These are phyloP conservation scores for Lecanosticta acicola DNA, from an alignment of 2,329 filamentous ascomycete genomes.

Conservation along the genomic window DNA sequence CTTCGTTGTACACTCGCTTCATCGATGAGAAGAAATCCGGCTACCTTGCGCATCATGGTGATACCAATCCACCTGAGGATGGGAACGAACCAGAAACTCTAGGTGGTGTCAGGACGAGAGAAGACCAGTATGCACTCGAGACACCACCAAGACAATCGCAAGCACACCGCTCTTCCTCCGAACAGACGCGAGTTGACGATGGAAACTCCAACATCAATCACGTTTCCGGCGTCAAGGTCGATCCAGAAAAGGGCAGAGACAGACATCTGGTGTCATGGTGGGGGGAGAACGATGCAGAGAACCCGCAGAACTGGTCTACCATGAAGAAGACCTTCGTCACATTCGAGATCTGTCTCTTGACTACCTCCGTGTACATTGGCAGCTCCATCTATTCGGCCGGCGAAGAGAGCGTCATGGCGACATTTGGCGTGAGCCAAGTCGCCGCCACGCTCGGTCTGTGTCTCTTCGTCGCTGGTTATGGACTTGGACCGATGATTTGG, in stretches of 20 bases:
- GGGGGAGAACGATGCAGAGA: conserved; percentile 41
- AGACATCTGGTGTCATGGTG: conserved; percentile 49
- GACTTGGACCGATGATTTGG: conserved; percentile 44
- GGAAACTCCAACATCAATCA: conserved; percentile 30
- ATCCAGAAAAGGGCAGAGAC: conserved; percentile 50
- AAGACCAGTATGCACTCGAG: conserved; percentile 9
- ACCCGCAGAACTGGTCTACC: conserved; percentile 34
- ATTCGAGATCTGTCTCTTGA: conserved; percentile 44
- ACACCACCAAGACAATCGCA: conserved; percentile 7
- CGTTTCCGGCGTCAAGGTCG: conserved; percentile 40
- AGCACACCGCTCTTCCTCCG: conserved; percentile 16
- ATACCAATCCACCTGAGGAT: conserved; percentile 34
- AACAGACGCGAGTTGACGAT: conserved; percentile 19
- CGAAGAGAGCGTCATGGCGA: conserved; percentile 35
- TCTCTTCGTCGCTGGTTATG: conserved; percentile 48
- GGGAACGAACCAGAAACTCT: conserved; percentile 23
- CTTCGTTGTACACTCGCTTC: conserved; percentile 45
- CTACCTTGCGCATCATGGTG: conserved; percentile 44
- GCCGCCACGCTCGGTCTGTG: conserved; percentile 47
- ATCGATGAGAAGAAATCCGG: conserved; percentile 47
- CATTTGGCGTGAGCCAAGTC: conserved; percentile 43
- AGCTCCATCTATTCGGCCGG: conserved; percentile 49
- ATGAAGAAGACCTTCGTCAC: conserved; percentile 42
- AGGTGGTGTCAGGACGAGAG: conserved; percentile 25
- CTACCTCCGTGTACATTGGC: conserved; percentile 48